Conservation (phyloP, 2,329 filamentous ascomycete species). For the Westerdykella sp. region DNA sequence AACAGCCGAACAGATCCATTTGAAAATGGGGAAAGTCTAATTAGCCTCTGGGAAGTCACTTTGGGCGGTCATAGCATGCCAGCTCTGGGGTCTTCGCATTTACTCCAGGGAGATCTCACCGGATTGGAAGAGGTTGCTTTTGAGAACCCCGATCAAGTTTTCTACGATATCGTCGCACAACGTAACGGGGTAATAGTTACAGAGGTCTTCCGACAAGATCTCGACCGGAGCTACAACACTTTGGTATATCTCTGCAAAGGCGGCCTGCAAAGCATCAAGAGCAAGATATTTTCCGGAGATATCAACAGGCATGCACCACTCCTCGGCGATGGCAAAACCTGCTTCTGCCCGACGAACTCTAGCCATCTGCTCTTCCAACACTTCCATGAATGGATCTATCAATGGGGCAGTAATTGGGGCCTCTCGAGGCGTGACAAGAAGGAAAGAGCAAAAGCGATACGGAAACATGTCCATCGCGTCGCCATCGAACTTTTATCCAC, state of each 20-base stretch:
- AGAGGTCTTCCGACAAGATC: background rate
- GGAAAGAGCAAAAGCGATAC: background rate
- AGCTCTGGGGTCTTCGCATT: conserved; percentile 1
- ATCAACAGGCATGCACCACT: background rate
- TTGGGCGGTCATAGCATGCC: background rate
- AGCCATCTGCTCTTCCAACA: conserved; percentile 3
- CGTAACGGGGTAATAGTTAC: background rate
- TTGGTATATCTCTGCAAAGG: conserved; percentile 4
- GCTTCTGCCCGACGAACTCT: conserved; percentile 1
- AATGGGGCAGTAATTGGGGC: background rate
- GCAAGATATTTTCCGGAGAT: conserved; percentile 1
- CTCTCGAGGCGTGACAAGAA: background rate
- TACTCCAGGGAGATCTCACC: conserved; percentile 1
- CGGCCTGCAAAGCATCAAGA: conserved; percentile 3
- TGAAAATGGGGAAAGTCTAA: background rate
- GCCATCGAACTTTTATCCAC: conserved; percentile 2
- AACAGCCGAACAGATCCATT: conserved; percentile 2
- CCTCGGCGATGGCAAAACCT: background rate
- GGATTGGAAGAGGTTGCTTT: conserved; percentile 4
- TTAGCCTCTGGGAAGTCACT: conserved; percentile 1
- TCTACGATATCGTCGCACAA: background rate
- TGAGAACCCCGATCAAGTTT: conserved; percentile 4
- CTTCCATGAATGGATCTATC: background rate
- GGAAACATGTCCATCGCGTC: conserved; percentile 3
- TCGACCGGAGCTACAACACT: conserved; percentile 4